phyloP scores from a whole-genome alignment of 176 grass and related monocot genomes.

The Avena atlantica region DNA sequence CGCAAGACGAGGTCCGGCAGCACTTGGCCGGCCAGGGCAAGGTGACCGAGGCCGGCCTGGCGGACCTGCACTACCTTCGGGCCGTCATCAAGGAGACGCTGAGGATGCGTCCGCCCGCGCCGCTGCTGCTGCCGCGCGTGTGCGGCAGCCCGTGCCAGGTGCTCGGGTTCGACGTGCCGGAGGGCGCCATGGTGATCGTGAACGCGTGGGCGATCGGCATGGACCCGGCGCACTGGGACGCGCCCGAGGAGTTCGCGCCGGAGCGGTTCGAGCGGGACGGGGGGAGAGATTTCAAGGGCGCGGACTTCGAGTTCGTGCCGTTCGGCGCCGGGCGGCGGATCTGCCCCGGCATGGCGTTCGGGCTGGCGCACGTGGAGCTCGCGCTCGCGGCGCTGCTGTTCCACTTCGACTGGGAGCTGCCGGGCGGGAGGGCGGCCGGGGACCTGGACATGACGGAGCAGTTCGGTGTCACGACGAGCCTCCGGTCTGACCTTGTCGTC shows the following conservation, averaged over 20 bases:
- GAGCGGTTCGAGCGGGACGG: constrained; percentile 35
- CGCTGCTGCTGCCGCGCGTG: constrained; percentile 28
- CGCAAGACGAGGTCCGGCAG: constrained; percentile 40
- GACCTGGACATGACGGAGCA: constrained; percentile 41
- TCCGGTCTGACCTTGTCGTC: background rate
- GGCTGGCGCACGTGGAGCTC: constrained; percentile 38
- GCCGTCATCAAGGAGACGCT: constrained; percentile 44
- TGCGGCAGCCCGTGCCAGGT: constrained; percentile 34
- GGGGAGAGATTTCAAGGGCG: constrained; percentile 15
- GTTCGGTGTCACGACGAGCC: background rate
- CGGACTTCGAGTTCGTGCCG: constrained; percentile 45
- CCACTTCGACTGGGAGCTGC: constrained; percentile 48
- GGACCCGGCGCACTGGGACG: constrained; percentile 33
- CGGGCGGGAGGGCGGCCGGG: background rate
- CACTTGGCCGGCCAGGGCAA: background rate
- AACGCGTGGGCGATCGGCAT: constrained; percentile 61
- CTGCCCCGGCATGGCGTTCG: constrained; percentile 50
- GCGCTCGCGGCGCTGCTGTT: constrained; percentile 27
- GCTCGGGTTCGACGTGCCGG: constrained; percentile 37
- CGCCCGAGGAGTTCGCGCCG: constrained; percentile 36
- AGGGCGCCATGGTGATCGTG: constrained; percentile 40
- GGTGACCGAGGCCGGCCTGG: constrained; percentile 20
- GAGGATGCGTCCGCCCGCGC: constrained; percentile 19
- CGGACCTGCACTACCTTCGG: constrained; percentile 28
- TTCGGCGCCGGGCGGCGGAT: constrained; percentile 50